Percentiles rank a stretch among this genome's conserved stretches.
Evolutionary conservation across 345 rosid genomes (phyloP).

Genomic region (Eucalyptus coolabah): DNA sequence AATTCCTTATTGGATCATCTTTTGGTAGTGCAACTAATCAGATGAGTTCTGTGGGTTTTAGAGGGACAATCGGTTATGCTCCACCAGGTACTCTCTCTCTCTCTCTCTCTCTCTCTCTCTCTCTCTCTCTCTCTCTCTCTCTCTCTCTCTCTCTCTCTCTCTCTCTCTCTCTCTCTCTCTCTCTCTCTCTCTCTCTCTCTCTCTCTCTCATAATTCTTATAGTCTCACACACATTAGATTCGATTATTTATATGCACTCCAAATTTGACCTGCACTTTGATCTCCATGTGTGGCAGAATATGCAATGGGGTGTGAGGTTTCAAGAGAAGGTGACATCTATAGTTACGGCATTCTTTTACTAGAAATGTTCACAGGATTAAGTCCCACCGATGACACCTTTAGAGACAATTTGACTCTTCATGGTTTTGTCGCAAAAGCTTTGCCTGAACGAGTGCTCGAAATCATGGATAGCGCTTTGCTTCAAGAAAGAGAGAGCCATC

Average conservation of each 20-base stretch:
- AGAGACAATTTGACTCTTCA: neutral
- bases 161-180: neutral
- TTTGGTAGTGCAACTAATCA: accelerated
- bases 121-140: neutral
- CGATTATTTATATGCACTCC: accelerated
- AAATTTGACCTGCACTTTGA: neutral
- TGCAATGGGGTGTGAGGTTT: accelerated
- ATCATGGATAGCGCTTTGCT: accelerated
- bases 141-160: neutral
- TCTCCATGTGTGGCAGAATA: neutral
- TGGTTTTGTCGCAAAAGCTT: neutral
- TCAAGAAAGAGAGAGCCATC: neutral
- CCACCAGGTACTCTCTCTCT: neutral
- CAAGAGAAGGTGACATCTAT: neutral
- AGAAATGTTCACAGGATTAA: neutral
- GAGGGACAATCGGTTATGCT: neutral
- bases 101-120: neutral
- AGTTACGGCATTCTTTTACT: neutral
- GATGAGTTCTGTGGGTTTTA: neutral
- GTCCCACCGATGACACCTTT: neutral
- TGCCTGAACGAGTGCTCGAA: neutral
- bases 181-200: neutral
- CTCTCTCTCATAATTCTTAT: neutral
- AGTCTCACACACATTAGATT: neutral
- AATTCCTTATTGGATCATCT: neutral